Conservation (phyloP, 441 rosid genomes). For the Syzygium syzygioides region DNA sequence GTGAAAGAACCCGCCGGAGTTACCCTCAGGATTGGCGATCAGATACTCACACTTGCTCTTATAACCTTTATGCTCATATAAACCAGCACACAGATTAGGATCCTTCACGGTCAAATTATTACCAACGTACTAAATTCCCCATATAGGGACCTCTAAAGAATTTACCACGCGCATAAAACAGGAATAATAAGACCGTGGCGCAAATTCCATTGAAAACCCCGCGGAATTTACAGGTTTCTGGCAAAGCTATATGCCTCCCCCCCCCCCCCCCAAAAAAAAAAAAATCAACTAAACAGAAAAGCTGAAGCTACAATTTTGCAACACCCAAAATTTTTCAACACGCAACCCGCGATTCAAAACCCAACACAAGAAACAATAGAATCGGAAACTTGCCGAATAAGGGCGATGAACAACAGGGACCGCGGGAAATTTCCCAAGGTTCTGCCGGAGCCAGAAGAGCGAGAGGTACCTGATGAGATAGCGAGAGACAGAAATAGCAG, state of each 20-base stretch:
- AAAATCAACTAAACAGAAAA: too few species aligned
- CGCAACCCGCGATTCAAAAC: background rate
- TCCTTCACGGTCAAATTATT: conserved; percentile 19
- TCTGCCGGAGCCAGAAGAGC: background rate
- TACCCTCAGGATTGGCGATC: conserved; percentile 56
- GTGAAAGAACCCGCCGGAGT: conserved; percentile 68
- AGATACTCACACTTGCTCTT: conserved; percentile 35
- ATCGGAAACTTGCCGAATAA: background rate
- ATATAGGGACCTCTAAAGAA: conserved; percentile 26
- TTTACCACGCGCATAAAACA: conserved; percentile 34
- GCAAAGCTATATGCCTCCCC: background rate
- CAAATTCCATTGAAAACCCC: conserved; percentile 53
- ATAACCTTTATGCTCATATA: conserved; percentile 38
- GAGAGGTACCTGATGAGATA: background rate
- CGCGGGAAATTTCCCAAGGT: background rate
- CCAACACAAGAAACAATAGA: background rate
- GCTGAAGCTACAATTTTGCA: background rate
- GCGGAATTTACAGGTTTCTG: conserved; percentile 21
- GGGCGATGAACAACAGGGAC: background rate
- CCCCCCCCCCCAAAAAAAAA: background rate
- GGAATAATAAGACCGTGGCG: conserved; percentile 32
- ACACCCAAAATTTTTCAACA: background rate
- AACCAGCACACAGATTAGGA: conserved; percentile 38
- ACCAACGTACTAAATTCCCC: conserved; percentile 15
- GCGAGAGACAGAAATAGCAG: background rate